Conservation (phyloP, 192 early-diverging fungal genomes). For the Linnemannia zychae region DNA sequence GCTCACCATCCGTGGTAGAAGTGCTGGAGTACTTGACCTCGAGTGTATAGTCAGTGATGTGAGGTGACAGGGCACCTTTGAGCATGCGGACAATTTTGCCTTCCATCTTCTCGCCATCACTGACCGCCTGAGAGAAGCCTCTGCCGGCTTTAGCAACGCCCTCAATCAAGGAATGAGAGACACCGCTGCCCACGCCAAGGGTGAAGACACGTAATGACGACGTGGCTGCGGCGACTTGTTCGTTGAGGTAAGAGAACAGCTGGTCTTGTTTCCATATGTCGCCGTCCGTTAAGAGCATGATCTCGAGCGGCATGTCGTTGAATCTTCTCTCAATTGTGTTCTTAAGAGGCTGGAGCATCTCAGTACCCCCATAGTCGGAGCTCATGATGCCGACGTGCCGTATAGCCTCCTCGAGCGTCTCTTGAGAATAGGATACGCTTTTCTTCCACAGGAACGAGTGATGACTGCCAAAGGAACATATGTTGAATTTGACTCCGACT, state of each 20-base stretch:
- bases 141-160: constrained; percentile 62
- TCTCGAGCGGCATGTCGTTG: constrained; percentile 56
- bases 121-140: constrained; percentile 64
- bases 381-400: constrained; percentile 41
- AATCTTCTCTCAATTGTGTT: constrained; percentile 31
- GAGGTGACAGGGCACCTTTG: constrained; percentile 60
- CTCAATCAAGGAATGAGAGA: constrained; percentile 65
- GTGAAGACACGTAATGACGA: constrained; percentile 59
- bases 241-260: constrained; percentile 47
- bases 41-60: constrained; percentile 61
- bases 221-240: constrained; percentile 9
- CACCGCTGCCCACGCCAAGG: constrained; percentile 61
- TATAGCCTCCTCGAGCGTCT: constrained; percentile 47
- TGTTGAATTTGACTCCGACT: constrained; percentile 60
- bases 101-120: constrained; percentile 62
- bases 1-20: not conserved
- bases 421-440: constrained; percentile 52
- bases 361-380: constrained; percentile 64
- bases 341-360: constrained; percentile 57
- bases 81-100: constrained; percentile 67
- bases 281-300: constrained; percentile 62
- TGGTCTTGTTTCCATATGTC: constrained; percentile 61
- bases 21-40: constrained; percentile 20
- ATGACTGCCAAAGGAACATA: constrained; percentile 61
- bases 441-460: constrained; percentile 55